Base-by-base conservation (phyloP, 83 land plant genomes). In the Diphasiastrum complanatum region DNA sequence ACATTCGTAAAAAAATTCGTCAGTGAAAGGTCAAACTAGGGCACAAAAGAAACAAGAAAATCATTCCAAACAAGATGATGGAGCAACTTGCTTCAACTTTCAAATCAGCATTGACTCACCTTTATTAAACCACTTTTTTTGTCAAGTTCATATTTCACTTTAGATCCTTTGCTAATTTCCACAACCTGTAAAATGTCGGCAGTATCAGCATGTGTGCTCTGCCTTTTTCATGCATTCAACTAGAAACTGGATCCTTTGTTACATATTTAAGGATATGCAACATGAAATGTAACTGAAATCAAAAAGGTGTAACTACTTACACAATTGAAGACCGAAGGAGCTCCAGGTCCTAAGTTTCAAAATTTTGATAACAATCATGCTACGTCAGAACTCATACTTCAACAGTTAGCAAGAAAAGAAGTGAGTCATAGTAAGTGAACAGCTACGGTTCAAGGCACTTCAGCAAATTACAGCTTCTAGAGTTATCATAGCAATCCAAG, bases 101-200 rank as follows among this genome's bases (percentile, higher is more conserved):
- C 26, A 20, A 33, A 12, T 27, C 47, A 27, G n/a, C n/a, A 54
- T 25, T n/a, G 5, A 54, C 33, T 40, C 65, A 90, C 97, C 89
- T 84, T 90, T 29, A 90, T 87, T 36, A 90, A 72, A 4, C 97
- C 97, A 58, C 82, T 87, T 49, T 85, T 91, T 77, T 91, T 91
- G 74, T 91, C 97, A 62, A 91, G 88, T 63, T 91, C 97, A 66
- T 91, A 91, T 63, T 91, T 91, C 54, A 91, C 97, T 66, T 91
- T 91, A 63, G 95, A 81, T 49, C 95, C 97, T 66, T 78, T 87
- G 23, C 84, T 45, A 5, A 84, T 82, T 77, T 87, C 97, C 51
- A 87, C 76, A 55, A 87, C 89, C 95, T 87, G 66, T 47, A 63
- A n/a, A n/a, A n/a, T n/a, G n/a, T n/a, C n/a, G n/a, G n/a, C n/a